Percentiles rank a stretch among this genome's conserved stretches.
Conservation (phyloP, 2,329 filamentous ascomycete genomes). For the Paraphaeosphaeria sporulosa region DNA sequence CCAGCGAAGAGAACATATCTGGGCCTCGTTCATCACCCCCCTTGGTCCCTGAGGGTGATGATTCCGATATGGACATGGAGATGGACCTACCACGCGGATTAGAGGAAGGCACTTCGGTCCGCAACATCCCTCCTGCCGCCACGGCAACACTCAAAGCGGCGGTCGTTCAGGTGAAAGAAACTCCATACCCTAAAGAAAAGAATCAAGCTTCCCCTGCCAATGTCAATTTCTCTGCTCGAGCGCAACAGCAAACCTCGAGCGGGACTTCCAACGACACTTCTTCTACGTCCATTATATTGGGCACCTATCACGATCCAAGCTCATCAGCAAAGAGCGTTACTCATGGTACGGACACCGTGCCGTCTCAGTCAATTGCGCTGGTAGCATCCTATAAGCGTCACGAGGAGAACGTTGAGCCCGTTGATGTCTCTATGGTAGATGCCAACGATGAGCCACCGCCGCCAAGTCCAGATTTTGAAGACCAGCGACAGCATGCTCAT, state of each 20-base stretch:
- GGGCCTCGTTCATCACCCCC: slow-evolving; percentile 29
- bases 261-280: slow-evolving; percentile 26
- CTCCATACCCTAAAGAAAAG: slow-evolving; percentile 34
- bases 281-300: slow-evolving; percentile 35
- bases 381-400: not conserved
- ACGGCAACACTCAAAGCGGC: slow-evolving; percentile 10
- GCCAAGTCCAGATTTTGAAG: not conserved
- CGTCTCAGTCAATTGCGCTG: not conserved
- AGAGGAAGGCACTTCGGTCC: slow-evolving; percentile 25
- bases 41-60: slow-evolving; percentile 11
- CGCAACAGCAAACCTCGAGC: slow-evolving; percentile 22
- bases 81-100: slow-evolving; percentile 42
- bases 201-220: not conserved
- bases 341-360: not conserved
- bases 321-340: slow-evolving; percentile 2
- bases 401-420: not conserved
- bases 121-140: not conserved
- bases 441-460: not conserved
- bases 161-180: slow-evolving; percentile 41
- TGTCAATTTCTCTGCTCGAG: slow-evolving; percentile 11
- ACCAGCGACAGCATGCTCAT: not conserved
- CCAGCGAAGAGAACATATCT: slow-evolving; percentile 18
- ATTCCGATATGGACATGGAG: slow-evolving; percentile 41
- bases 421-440: slow-evolving; percentile 14
- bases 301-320: slow-evolving; percentile 32